Evolutionary conservation across 2,329 filamentous ascomycete genomes (phyloP), one percentile per base, ranked within the genome.

Genomic region (Cordyceps tenuipes): DNA sequence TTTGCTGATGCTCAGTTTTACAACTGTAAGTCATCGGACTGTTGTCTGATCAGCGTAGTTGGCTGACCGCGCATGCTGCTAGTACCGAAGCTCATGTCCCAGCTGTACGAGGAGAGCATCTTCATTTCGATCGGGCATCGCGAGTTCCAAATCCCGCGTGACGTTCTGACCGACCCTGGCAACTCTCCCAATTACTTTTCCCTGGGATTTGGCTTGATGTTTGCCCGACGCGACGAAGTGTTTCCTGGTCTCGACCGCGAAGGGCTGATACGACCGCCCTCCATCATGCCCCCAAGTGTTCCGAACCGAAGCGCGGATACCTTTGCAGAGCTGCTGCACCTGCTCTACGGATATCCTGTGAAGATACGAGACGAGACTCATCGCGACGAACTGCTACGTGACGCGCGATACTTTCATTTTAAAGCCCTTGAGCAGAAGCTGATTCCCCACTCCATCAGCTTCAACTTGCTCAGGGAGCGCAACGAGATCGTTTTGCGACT

Each of bases 1-100:
- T 97, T 96, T 73, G 91, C 92, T 21, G 93, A 97, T 73, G 91
- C 93, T 1, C 93, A 97, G 69, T 97, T 97, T 75, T 97, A 97
- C 74, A 91, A 84, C 68, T 76, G 89, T 91, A 77, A 69, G 84
- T 44, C 26, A 10, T 7, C 6, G 10, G 72, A 9, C 19, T 4
- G 19, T 6, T 10, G 34, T 4, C 9, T 6, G 8, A n/a, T 6
- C 1, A 31, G 3, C 15, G 8, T 19, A 26, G 3, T n/a, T n/a
- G 3, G 23, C 43, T 44, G 51, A 52, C 41, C 9, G 2, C 21
- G 21, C 29, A 13, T 41, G 43, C 34, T 65, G 92, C 34, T 65
- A 92, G 89, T 97, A 57, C 93, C 93, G 29, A 89, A 90, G 65
- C 79, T 97, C 62, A 91, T 93, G 65, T 91, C 91, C 31, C 92